Evolutionary conservation across 768 basidiomycete genomes (phyloP).

Genomic region (Suillus subluteus): DNA sequence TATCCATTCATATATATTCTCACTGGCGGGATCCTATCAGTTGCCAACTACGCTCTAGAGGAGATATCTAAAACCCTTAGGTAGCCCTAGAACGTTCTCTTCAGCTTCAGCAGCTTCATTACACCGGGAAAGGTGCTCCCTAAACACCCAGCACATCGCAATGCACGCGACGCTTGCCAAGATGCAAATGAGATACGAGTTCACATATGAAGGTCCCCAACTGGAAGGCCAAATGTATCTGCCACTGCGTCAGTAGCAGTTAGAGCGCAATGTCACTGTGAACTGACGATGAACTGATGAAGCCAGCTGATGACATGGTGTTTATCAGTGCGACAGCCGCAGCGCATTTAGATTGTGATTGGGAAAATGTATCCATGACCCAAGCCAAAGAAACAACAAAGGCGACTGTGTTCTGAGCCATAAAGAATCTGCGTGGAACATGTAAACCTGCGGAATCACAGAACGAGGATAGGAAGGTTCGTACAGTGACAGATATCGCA

Average conservation of each 20-base stretch:
- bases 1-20: background rate
- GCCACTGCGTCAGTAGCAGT: background rate
- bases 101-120: constrained; percentile 42
- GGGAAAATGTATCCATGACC: constrained; percentile 64
- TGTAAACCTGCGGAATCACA: background rate
- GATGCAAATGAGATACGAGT: constrained; percentile 76
- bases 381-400: constrained; percentile 64
- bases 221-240: constrained; percentile 66
- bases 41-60: constrained; percentile 30
- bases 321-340: constrained; percentile 84
- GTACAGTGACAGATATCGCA: constrained; percentile 68
- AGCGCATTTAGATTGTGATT: constrained; percentile 82
- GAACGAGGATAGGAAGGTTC: constrained; percentile 19
- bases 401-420: constrained; percentile 71
- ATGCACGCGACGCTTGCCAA: constrained; percentile 53
- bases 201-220: constrained; percentile 72
- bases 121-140: constrained; percentile 42
- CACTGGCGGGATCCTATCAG: background rate
- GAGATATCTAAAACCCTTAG: constrained; percentile 48
- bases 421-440: constrained; percentile 57
- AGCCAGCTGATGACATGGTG: constrained; percentile 77
- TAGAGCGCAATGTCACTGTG: constrained; percentile 10
- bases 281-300: constrained; percentile 76
- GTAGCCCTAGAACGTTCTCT: constrained; percentile 39
- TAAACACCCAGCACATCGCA: constrained; percentile 50